phyloP scores from a whole-genome alignment of 2,329 filamentous ascomycete genomes.

The Penicillium palitans region DNA sequence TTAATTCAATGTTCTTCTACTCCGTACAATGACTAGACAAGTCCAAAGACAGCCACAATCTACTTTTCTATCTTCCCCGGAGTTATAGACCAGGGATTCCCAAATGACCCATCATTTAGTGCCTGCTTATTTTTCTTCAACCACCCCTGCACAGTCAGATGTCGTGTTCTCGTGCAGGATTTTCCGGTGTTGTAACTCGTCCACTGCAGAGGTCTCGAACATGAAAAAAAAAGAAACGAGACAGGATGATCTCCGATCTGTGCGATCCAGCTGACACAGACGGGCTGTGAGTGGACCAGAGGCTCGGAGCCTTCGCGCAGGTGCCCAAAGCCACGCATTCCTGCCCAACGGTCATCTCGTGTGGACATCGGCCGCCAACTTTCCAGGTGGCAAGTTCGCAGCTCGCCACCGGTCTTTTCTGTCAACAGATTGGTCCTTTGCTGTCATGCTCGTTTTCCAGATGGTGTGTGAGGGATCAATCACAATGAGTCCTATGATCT shows the following conservation, averaged over 20 bases:
- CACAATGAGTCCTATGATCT: background rate
- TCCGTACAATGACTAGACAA: background rate
- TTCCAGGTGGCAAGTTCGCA: slow-evolving; percentile 22
- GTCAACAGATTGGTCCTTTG: slow-evolving; percentile 17
- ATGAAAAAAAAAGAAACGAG: slow-evolving; percentile 3
- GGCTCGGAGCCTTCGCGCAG: slow-evolving; percentile 14
- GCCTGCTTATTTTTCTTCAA: slow-evolving; percentile 7
- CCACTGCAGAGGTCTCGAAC: slow-evolving; percentile 9
- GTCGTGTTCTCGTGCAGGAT: slow-evolving; percentile 9
- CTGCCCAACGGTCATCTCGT: slow-evolving; percentile 36
- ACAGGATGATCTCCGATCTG: slow-evolving; percentile 20
- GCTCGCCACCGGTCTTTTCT: slow-evolving; percentile 12
- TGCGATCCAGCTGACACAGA: slow-evolving; percentile 21
- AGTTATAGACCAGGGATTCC: background rate
- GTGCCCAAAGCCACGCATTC: slow-evolving; percentile 43
- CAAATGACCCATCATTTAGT: background rate
- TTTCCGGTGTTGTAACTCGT: slow-evolving; percentile 1
- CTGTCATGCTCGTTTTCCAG: background rate
- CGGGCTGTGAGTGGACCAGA: slow-evolving; percentile 20
- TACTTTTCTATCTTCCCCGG: background rate
- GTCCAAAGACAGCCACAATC: background rate
- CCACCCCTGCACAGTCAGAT: slow-evolving; percentile 1
- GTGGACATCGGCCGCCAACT: slow-evolving; percentile 9
- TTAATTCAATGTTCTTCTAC: background rate
- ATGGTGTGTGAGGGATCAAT: slow-evolving; percentile 13